Percentiles rank a stretch among this genome's conserved stretches.
Evolutionary conservation across 2,329 filamentous ascomycete genomes (phyloP).

Genomic region (Fusarium scirpi): DNA sequence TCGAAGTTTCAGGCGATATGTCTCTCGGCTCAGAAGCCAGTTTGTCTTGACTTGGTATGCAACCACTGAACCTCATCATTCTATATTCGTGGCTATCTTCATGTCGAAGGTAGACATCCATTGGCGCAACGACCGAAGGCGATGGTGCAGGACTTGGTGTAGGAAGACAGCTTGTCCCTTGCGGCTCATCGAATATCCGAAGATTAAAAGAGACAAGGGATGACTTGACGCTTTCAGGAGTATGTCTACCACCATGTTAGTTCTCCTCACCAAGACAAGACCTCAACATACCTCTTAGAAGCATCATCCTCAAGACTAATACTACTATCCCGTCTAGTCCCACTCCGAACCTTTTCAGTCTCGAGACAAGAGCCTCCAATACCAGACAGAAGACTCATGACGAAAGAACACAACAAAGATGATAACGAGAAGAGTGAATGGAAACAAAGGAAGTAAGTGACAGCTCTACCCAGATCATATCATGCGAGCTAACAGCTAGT

Average conservation of each 20-base stretch:
- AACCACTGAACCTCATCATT: slow-evolving; percentile 7
- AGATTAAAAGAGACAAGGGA: slow-evolving; percentile 10
- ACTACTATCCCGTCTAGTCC: slow-evolving; percentile 35
- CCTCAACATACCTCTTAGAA: slow-evolving; percentile 11
- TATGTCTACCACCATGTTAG: slow-evolving; percentile 21
- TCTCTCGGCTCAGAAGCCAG: background rate
- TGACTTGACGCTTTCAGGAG: background rate
- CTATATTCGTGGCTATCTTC: slow-evolving; percentile 30
- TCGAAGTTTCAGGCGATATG: background rate
- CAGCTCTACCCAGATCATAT: background rate
- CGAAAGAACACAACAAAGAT: background rate
- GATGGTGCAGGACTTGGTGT: slow-evolving; percentile 16
- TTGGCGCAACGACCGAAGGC: background rate
- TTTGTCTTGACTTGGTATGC: background rate
- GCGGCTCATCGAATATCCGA: background rate
- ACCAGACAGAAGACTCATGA: slow-evolving; percentile 37
- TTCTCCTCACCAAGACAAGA: background rate
- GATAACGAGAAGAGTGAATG: background rate
- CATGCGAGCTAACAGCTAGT: slow-evolving; percentile 19
- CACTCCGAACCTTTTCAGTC: background rate
- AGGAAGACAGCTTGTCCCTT: slow-evolving; percentile 5
- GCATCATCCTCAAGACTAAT: slow-evolving; percentile 39
- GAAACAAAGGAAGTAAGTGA: background rate
- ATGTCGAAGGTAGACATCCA: slow-evolving; percentile 33
- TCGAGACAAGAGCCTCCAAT: slow-evolving; percentile 36